These are phyloP conservation scores for Citrullus mucosospermus DNA, from an alignment of 306 rosid genomes.

Conservation along the genomic window DNA sequence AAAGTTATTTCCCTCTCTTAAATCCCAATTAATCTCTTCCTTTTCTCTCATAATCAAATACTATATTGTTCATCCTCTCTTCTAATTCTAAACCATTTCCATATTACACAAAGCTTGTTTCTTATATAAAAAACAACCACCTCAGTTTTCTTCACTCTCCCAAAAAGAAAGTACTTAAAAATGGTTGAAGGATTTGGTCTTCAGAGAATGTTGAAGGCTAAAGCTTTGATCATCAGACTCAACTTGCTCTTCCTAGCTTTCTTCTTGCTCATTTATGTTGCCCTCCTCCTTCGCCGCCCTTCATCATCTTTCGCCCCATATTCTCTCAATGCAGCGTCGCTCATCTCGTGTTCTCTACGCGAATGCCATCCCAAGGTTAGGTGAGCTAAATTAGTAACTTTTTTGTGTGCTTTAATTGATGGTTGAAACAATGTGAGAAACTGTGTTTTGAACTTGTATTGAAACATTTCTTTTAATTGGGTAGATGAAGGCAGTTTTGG, in stretches of 20 bases:
- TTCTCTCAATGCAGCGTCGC: constrained; percentile 52
- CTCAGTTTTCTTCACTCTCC: background rate
- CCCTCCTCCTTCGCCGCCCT: constrained; percentile 71
- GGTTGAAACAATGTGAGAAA: background rate
- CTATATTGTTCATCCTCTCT: constrained; percentile 16
- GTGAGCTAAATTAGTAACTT: constrained; percentile 41
- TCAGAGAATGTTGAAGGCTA: constrained; percentile 50
- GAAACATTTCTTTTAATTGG: background rate
- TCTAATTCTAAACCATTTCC: constrained; percentile 6
- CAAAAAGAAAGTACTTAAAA: background rate
- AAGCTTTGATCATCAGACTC: constrained; percentile 57
- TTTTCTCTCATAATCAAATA: constrained; percentile 13
- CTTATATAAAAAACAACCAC: constrained; percentile 18
- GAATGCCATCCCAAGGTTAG: constrained; percentile 93
- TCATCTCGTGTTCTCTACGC: constrained; percentile 60
- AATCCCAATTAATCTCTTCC: constrained; percentile 11
- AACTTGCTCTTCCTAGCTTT: constrained; percentile 55
- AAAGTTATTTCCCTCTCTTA: constrained; percentile 13
- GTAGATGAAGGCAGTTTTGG: constrained; percentile 45
- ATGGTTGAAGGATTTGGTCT: constrained; percentile 33
- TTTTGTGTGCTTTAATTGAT: background rate
- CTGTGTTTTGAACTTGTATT: no score
- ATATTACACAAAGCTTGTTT: background rate
- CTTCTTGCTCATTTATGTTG: constrained; percentile 42
- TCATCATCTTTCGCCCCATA: constrained; percentile 35